These are phyloP conservation scores for Nevesoporus exiguus DNA, from an alignment of 768 basidiomycete species.

Conservation along the genomic window DNA sequence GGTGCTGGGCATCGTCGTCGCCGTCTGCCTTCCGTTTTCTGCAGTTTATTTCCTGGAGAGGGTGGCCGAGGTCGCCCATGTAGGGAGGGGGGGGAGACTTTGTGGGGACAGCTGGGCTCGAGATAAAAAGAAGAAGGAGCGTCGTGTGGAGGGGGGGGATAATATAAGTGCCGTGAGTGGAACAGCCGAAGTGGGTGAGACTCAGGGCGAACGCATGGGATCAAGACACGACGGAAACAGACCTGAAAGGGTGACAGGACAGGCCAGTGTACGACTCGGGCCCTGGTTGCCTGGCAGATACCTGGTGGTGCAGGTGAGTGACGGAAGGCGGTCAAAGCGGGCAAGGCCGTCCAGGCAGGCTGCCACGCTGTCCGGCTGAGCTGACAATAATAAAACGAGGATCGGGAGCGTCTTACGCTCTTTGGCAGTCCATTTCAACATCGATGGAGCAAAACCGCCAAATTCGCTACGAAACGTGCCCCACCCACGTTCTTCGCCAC, in stretches of 20 bases:
- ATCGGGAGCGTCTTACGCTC: conserved; percentile 23
- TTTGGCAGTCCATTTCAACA: conserved; percentile 21
- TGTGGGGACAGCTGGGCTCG: conserved; percentile 12
- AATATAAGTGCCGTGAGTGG: conserved; percentile 28
- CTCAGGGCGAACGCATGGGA: conserved; percentile 34
- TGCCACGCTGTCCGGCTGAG: conserved; percentile 30
- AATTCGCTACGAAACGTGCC: conserved; percentile 19
- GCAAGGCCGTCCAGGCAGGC: conserved; percentile 24
- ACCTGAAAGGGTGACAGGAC: conserved; percentile 8
- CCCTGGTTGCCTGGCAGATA: conserved; percentile 31
- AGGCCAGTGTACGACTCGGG: not conserved
- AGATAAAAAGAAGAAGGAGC: conserved; percentile 16
- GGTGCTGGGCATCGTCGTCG: conserved; percentile 39
- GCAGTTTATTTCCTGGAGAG: conserved; percentile 45
- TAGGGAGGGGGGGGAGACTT: conserved; percentile 13
- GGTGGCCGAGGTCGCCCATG: conserved; percentile 65
- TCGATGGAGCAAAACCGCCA: conserved; percentile 8
- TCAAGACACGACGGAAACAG: conserved; percentile 25
- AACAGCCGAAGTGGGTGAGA: conserved; percentile 24
- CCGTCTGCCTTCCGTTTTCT: conserved; percentile 67
- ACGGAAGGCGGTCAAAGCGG: conserved; percentile 23
- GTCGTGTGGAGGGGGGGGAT: conserved; percentile 17
- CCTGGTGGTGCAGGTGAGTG: conserved; percentile 13
- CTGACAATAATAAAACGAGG: conserved; percentile 12
- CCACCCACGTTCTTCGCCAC: conserved; percentile 14